These are phyloP conservation scores for Stagonosporopsis chrysanthemi DNA, from an alignment of 2,329 filamentous ascomycete species.

Conservation along the genomic window DNA sequence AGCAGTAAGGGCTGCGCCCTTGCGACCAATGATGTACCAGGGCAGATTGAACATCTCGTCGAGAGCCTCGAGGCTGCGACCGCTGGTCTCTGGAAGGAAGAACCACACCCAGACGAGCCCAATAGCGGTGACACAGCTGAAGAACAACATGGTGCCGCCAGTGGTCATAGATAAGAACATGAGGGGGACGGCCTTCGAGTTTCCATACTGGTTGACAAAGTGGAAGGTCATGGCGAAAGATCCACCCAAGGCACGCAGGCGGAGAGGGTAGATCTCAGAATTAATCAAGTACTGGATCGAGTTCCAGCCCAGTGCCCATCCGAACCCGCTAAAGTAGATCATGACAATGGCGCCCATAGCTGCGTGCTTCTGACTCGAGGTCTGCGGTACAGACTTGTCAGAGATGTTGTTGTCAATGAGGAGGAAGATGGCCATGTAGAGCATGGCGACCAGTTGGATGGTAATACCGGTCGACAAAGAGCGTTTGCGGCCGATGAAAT, in stretches of 20 bases:
- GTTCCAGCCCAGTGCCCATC: slow-evolving; percentile 66
- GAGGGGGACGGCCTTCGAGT: slow-evolving; percentile 73
- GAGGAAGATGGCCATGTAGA: slow-evolving; percentile 63
- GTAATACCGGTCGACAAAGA: slow-evolving; percentile 58
- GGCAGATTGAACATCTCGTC: slow-evolving; percentile 74
- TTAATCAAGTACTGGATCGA: slow-evolving; percentile 80
- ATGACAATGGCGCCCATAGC: slow-evolving; percentile 72
- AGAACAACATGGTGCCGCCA: slow-evolving; percentile 80
- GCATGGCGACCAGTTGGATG: slow-evolving; percentile 59
- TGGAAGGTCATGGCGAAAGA: slow-evolving; percentile 79
- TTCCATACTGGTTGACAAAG: slow-evolving; percentile 81
- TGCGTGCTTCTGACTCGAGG: slow-evolving; percentile 59
- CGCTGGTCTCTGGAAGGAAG: slow-evolving; percentile 75
- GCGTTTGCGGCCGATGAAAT: slow-evolving; percentile 77
- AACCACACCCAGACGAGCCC: slow-evolving; percentile 76
- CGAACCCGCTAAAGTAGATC: slow-evolving; percentile 63
- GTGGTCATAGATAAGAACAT: slow-evolving; percentile 71
- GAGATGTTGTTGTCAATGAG: slow-evolving; percentile 66
- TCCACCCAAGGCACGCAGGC: slow-evolving; percentile 74
- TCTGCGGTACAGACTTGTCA: slow-evolving; percentile 58
- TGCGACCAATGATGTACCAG: slow-evolving; percentile 75
- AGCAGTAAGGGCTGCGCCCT: slow-evolving; percentile 45
- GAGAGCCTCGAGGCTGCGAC: slow-evolving; percentile 70
- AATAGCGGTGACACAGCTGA: slow-evolving; percentile 70
- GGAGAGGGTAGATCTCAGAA: slow-evolving; percentile 77